Percentiles rank a stretch among this genome's conserved stretches.
These are phyloP conservation scores for Colletotrichum tropicicola DNA, from an alignment of 2,329 filamentous ascomycete species.

Conservation along the genomic window DNA sequence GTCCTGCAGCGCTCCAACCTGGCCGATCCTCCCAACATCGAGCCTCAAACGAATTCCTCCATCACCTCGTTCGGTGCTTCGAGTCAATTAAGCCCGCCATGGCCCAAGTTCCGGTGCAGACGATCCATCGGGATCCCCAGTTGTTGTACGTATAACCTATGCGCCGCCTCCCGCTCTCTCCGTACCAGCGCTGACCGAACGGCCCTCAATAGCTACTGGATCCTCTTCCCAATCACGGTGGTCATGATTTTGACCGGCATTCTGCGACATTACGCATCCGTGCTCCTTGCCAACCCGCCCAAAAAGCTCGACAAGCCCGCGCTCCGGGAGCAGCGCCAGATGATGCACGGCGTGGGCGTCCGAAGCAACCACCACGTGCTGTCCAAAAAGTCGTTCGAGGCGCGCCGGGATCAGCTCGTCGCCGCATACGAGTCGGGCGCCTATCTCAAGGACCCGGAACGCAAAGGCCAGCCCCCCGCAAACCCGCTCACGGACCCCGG, in stretches of 20 bases:
- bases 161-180: neutral
- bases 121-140: slow-evolving; percentile 98
- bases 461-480: slow-evolving; percentile 83
- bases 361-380: slow-evolving; percentile 85
- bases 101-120: slow-evolving; percentile 88
- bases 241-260: slow-evolving; percentile 98
- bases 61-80: neutral
- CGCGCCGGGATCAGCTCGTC: slow-evolving; percentile 82
- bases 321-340: slow-evolving; percentile 86
- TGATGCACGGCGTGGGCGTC: slow-evolving; percentile 85
- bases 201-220: slow-evolving; percentile 88
- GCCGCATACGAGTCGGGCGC: slow-evolving; percentile 84
- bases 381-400: slow-evolving; percentile 78
- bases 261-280: slow-evolving; percentile 93
- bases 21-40: slow-evolving; percentile 7
- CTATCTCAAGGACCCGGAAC: slow-evolving; percentile 90
- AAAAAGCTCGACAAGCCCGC: slow-evolving; percentile 81
- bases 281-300: slow-evolving; percentile 86
- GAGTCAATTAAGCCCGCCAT: slow-evolving; percentile 57
- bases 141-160: slow-evolving; percentile 76
- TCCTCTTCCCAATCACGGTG: slow-evolving; percentile 94
- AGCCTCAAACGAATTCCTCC: neutral
- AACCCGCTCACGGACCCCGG: slow-evolving; percentile 97
- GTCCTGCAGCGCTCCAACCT: neutral
- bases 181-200: neutral